phyloP scores from a whole-genome alignment of 495 filamentous ascomycete genomes.

The Trichoderma erinaceum region DNA sequence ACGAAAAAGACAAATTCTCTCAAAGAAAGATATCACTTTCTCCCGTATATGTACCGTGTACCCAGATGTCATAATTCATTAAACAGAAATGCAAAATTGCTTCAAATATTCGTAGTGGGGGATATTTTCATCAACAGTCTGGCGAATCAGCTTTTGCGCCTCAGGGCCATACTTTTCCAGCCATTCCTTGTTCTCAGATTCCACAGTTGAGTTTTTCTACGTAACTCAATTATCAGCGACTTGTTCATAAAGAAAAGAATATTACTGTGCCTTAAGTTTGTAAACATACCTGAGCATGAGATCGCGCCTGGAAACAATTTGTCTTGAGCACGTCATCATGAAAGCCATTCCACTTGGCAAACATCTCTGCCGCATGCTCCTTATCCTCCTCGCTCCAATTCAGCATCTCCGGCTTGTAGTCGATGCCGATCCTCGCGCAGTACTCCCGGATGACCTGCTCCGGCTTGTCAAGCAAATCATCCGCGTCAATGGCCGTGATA shows the following conservation, averaged over 20 bases:
- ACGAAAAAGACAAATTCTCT: background rate
- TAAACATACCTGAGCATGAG: constrained; percentile 55
- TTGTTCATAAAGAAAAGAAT: background rate
- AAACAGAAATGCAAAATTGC: constrained; percentile 60
- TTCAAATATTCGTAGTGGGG: constrained; percentile 89
- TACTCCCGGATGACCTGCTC: constrained; percentile 64
- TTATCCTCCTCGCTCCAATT: constrained; percentile 70
- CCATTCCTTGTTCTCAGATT: constrained; percentile 75
- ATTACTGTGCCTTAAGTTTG: background rate
- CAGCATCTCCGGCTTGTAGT: constrained; percentile 68
- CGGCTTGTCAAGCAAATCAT: constrained; percentile 84
- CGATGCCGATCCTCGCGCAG: constrained; percentile 69
- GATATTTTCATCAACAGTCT: constrained; percentile 72
- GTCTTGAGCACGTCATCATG: constrained; percentile 89
- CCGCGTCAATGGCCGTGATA: constrained; percentile 89
- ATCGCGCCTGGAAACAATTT: constrained; percentile 61
- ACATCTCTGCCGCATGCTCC: constrained; percentile 59
- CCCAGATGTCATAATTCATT: background rate
- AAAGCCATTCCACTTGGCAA: constrained; percentile 96
- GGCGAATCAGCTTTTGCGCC: constrained; percentile 65
- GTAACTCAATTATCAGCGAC: background rate
- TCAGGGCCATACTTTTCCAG: constrained; percentile 72
- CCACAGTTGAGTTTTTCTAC: constrained; percentile 38
- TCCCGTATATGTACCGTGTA: background rate
- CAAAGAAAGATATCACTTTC: background rate